Conservation (phyloP, 2,329 filamentous ascomycete species). For the Aureobasidium sp. region DNA sequence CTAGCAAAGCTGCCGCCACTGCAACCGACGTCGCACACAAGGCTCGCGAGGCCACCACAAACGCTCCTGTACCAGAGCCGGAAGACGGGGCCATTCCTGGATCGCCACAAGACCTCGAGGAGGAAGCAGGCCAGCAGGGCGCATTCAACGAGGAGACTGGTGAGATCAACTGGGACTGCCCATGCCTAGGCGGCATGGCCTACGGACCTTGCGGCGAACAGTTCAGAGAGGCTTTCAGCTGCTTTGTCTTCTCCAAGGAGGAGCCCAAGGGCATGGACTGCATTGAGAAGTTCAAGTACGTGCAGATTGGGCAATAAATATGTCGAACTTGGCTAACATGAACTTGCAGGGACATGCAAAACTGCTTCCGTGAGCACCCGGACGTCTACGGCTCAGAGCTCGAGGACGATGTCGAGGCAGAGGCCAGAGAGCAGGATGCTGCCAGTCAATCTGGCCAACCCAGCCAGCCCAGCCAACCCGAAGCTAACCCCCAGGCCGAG, state of each 20-base stretch:
- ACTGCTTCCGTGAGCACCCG: conserved; percentile 88
- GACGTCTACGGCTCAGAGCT: conserved; percentile 89
- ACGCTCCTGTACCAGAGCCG: conserved; percentile 18
- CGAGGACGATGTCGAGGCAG: conserved; percentile 52
- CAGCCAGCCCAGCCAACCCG: conserved; percentile 11
- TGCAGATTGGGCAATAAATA: conserved; percentile 32
- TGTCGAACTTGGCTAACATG: conserved; percentile 19
- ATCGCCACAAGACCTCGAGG: conserved; percentile 56
- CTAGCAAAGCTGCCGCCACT: conserved; percentile 20
- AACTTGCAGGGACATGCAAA: conserved; percentile 75
- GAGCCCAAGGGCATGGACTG: conserved; percentile 98
- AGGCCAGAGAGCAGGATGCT: conserved; percentile 15
- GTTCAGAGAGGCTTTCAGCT: conserved; percentile 94
- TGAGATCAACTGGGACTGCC: conserved; percentile 99
- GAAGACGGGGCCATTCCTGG: conserved; percentile 28
- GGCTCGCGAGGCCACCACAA: conserved; percentile 11
- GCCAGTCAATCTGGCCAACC: conserved; percentile 9
- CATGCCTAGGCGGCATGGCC: conserved; percentile 94
- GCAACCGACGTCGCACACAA: conserved; percentile 7
- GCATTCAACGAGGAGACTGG: conserved; percentile 98
- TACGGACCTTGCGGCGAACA: conserved; percentile 91
- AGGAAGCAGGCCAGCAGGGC: conserved; percentile 78
- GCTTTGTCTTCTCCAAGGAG: conserved; percentile 90
- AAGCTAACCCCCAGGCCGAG: conserved; percentile 18
- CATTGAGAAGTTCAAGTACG: conserved; percentile 94